Conservation (phyloP, 495 filamentous ascomycete genomes). For the Pyrenula massariospora region DNA sequence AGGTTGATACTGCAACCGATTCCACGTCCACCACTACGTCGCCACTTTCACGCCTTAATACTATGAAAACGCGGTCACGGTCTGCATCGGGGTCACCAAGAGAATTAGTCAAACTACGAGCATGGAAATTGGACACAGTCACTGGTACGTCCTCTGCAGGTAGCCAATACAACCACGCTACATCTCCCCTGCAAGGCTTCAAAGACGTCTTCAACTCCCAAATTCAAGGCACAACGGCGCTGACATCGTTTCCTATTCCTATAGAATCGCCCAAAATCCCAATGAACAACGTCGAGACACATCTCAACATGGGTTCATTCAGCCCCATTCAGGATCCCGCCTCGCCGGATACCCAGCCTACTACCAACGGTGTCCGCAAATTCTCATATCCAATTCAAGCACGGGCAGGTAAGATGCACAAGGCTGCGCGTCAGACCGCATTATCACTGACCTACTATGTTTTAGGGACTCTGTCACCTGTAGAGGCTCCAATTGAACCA, state of each 20-base stretch:
- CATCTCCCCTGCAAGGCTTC: neutral
- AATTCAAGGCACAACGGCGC: neutral
- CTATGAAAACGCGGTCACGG: neutral
- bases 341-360: neutral
- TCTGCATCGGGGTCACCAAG: neutral
- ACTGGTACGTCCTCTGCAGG: neutral
- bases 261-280: conserved; percentile 11
- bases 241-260: conserved; percentile 1
- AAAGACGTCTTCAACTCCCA: neutral
- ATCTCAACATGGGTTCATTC: neutral
- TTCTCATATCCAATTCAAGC: neutral
- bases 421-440: neutral
- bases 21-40: neutral
- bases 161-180: too few relatives aligned
- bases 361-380: neutral
- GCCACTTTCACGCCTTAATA: neutral
- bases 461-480: conserved; percentile 1
- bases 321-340: neutral
- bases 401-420: neutral
- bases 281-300: conserved; percentile 11
- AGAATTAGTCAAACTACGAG: neutral
- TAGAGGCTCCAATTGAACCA: conserved; percentile 25
- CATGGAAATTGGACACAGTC: neutral
- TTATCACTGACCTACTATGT: neutral
- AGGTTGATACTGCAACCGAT: neutral